Conservation (phyloP, 1,139 yeast species). For the Nakaseomyces sp. region DNA sequence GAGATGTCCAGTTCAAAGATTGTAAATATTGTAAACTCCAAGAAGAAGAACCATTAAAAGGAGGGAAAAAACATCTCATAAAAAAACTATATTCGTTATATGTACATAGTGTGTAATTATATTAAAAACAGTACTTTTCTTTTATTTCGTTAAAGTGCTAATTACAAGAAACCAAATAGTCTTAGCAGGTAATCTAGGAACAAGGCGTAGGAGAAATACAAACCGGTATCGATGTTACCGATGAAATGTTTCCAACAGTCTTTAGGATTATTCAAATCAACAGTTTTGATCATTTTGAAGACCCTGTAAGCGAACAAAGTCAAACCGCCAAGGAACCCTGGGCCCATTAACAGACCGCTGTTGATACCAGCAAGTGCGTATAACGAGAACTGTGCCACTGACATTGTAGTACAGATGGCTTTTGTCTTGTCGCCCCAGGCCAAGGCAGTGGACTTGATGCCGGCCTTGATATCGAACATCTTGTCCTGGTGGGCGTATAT, state of each 20-base stretch:
- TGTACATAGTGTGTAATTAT: background rate
- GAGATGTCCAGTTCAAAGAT: slow-evolving; percentile 4
- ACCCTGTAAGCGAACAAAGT: slow-evolving; percentile 62
- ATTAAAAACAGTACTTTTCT: background rate
- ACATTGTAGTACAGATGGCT: slow-evolving; percentile 53
- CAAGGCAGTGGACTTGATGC: slow-evolving; percentile 89
- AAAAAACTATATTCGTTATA: background rate
- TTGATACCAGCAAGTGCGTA: slow-evolving; percentile 67
- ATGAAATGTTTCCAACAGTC: slow-evolving; percentile 78
- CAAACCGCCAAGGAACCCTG: slow-evolving; percentile 65
- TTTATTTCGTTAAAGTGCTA: too few species aligned
- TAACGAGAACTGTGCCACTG: slow-evolving; percentile 57
- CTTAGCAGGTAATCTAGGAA: slow-evolving; percentile 59
- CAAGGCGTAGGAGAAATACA: slow-evolving; percentile 68
- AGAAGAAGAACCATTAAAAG: background rate
- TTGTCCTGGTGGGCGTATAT: slow-evolving; percentile 98
- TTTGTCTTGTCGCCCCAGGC: slow-evolving; percentile 82
- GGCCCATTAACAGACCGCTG: slow-evolving; percentile 64
- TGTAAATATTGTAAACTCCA: slow-evolving; percentile 2
- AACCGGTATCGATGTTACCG: slow-evolving; percentile 74
- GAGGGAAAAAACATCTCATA: background rate
- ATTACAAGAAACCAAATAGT: slow-evolving; percentile 23
- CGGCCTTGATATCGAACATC: slow-evolving; percentile 74
- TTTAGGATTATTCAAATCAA: slow-evolving; percentile 67
- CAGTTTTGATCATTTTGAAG: slow-evolving; percentile 55